Percentiles rank a stretch among this genome's conserved stretches.
Evolutionary conservation across 306 rosid species (phyloP).

Genomic region (Prunus armeniaca): DNA sequence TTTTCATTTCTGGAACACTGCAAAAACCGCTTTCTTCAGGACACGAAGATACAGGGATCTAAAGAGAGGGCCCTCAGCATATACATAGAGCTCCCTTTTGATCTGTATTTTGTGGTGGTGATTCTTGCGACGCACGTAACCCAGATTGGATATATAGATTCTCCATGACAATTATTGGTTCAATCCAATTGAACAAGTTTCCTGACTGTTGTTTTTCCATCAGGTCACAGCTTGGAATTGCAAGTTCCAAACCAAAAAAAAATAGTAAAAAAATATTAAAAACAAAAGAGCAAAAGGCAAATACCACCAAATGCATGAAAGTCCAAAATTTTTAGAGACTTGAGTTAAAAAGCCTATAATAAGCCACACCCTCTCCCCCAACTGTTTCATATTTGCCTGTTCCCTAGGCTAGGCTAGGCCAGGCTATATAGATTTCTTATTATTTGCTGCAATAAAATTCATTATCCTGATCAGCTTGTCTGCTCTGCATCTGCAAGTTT

Average conservation of each 20-base stretch:
- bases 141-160: not conserved
- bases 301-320: conserved; percentile 8
- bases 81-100: not conserved
- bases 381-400: not conserved
- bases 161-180: conserved; percentile 1
- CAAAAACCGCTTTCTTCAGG: not conserved
- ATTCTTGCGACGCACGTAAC: conserved; percentile 1
- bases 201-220: not conserved
- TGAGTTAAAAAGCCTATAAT: not conserved
- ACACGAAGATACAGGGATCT: conserved; percentile 4
- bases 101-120: not conserved
- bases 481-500: not conserved
- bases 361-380: not conserved
- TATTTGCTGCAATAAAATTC: not conserved
- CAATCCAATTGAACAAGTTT: not conserved
- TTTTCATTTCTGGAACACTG: not conserved
- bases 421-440: not conserved
- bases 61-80: not conserved
- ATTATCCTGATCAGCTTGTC: not conserved
- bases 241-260: not conserved
- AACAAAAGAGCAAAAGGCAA: not conserved
- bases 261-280: not conserved
- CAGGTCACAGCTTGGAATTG: not conserved
- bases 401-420: not conserved
- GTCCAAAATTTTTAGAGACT: not conserved